Base-by-base conservation (phyloP, 805 yeast genomes). In the Myxozyma neotropica region DNA sequence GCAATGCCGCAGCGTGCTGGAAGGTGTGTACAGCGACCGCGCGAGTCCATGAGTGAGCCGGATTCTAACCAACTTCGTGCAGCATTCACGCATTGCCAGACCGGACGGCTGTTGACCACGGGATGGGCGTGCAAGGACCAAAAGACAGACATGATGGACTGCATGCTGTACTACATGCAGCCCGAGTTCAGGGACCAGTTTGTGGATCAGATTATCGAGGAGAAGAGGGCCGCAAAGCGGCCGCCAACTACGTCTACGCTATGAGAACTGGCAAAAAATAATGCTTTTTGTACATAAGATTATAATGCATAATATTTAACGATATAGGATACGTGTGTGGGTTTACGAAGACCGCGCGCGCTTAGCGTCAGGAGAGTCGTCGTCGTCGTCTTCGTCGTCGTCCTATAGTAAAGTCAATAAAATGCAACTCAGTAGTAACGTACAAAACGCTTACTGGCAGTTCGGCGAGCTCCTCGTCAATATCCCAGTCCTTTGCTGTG, bases 401-500 rank as follows among this genome's bases (percentile, higher is more conserved):
- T 38, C 45, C 19, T 38, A 19, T 26, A 39, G 17, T 24, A 8
- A 17, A 23, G 26, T 23, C 15, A 33, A 26, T 6, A 15, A 26
- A 13, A 10, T 15, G 17, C 26, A 47, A 3, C 6, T 17, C 17
- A 10, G 21, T 3, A 35, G 31, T 4, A 24, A 8, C 10, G 12
- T 2, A 4, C 12, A 8, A 13, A 2, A 6, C 15, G 39, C 53
- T 3, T 24, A 48, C 53, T 3, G 53, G 53, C 12, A 48, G 21
- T 33, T 48, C 53, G 15, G 43, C 43, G 45, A 69, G 72, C 61
- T 81, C 84, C 57, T 82, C 85, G 38, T 81, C 84, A 43, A 82
- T 67, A 55, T 83, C 86, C 86, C 92, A 88, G 63, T 86, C 89
- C 63, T 80, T 80, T 0, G 87, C 93, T 0, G 95, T 89, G 53